Conservation (phyloP, 129 eudicot species). For the Ambrosia artemisiifolia region DNA sequence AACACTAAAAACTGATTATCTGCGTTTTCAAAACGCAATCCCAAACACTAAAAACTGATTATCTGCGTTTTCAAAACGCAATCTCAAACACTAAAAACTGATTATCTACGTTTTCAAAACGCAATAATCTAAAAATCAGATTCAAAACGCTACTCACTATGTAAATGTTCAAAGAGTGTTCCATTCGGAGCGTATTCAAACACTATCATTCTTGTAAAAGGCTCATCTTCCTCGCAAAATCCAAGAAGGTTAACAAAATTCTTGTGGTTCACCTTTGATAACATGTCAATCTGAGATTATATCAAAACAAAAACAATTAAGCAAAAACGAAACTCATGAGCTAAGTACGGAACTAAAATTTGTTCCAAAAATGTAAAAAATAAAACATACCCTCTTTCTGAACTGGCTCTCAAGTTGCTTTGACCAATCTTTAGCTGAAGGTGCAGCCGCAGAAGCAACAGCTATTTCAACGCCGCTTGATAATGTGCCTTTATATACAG, state of each 20-base stretch:
- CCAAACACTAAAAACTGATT: too few species aligned
- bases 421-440: slow-evolving; percentile 79
- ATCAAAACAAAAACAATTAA: not conserved
- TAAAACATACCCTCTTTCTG: slow-evolving; percentile 69
- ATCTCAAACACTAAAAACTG: too few species aligned
- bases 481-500: slow-evolving; percentile 85
- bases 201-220: slow-evolving; percentile 90
- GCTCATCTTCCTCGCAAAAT: slow-evolving; percentile 78
- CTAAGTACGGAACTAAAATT: not conserved
- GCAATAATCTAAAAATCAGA: too few species aligned
- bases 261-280: slow-evolving; percentile 90
- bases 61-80: too few species aligned
- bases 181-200: slow-evolving; percentile 98
- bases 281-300: slow-evolving; percentile 58
- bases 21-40: too few species aligned
- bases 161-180: slow-evolving; percentile 90
- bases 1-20: too few species aligned
- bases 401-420: slow-evolving; percentile 55
- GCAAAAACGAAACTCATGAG: not conserved
- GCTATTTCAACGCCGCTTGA: slow-evolving; percentile 97
- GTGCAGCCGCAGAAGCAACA: slow-evolving; percentile 63
- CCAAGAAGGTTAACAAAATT: slow-evolving; percentile 87
- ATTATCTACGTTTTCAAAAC: too few species aligned
- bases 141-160: too few species aligned
- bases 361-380: not conserved